Evolutionary conservation across 75 land plant species (phyloP).

Genomic region (Pinus taeda): DNA sequence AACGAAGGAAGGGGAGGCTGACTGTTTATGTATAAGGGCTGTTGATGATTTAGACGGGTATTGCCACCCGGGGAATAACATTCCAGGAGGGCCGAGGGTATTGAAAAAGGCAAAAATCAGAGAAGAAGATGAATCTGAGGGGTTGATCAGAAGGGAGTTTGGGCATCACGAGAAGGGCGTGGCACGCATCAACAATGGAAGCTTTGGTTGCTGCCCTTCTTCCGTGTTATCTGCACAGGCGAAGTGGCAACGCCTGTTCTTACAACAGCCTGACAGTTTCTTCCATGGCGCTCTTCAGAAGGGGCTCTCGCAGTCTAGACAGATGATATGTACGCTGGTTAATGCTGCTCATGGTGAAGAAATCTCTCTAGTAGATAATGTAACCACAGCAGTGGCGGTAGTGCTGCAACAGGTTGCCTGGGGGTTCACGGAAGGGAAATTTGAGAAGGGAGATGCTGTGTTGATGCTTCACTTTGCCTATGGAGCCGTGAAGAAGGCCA

Average conservation of each 20-base stretch:
- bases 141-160: conserved; percentile 21
- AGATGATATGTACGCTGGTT: conserved; percentile 22
- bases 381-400: conserved; percentile 37
- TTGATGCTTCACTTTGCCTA: conserved; percentile 37
- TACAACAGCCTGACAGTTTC: conserved; percentile 42
- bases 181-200: conserved; percentile 48
- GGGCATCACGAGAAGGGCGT: conserved; percentile 31
- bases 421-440: conserved; percentile 37
- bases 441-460: conserved; percentile 34
- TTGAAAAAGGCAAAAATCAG: conserved; percentile 3
- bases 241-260: conserved; percentile 25
- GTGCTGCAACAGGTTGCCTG: conserved; percentile 42
- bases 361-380: conserved; percentile 47
- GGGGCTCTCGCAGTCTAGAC: conserved; percentile 19
- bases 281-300: conserved; percentile 31
- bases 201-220: conserved; percentile 46
- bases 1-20: no score
- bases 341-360: conserved; percentile 20
- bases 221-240: conserved; percentile 32
- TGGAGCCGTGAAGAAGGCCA: conserved; percentile 47
- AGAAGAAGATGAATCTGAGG: conserved; percentile 1
- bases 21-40: no score
- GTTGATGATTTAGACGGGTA: neutral
- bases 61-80: neutral
- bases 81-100: neutral